A percentile compares a stretch with the other conserved stretches of the same genome.
phyloP scores from a whole-genome alignment of 2,329 filamentous ascomycete genomes.

The Ilyonectria destructans region DNA sequence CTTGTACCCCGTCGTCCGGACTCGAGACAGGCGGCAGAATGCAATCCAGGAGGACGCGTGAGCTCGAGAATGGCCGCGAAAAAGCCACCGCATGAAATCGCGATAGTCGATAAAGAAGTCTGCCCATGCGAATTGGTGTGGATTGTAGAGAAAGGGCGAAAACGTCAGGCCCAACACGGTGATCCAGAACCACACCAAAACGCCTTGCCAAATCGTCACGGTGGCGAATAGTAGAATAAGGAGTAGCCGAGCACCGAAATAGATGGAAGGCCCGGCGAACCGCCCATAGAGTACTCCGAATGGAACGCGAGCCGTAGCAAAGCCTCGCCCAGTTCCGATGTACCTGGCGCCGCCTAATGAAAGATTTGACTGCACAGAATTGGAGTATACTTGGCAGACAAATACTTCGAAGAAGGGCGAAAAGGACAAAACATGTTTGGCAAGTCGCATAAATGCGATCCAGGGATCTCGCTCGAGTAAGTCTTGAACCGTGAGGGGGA shows the following conservation, averaged over 20 bases:
- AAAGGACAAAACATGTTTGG: conserved; percentile 94
- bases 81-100: conserved; percentile 97
- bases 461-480: conserved; percentile 94
- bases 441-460: conserved; percentile 91
- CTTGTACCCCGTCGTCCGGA: conserved; percentile 97
- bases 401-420: conserved; percentile 99
- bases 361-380: conserved; percentile 93
- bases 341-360: conserved; percentile 97
- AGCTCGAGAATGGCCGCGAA: conserved; percentile 94
- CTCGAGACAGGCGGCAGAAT: conserved; percentile 95
- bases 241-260: conserved; percentile 88
- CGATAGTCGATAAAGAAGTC: conserved; percentile 99
- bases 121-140: conserved; percentile 98
- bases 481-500: conserved; percentile 94
- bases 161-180: conserved; percentile 90
- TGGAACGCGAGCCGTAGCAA: conserved; percentile 97
- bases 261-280: conserved; percentile 97
- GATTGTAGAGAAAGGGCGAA: conserved; percentile 98
- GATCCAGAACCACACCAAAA: conserved; percentile 96
- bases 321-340: conserved; percentile 99
- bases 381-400: conserved; percentile 98
- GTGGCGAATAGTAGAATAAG: conserved; percentile 99
- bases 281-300: conserved; percentile 98
- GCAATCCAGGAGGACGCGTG: conserved; percentile 98
- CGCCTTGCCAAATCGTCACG: conserved; percentile 90